Evolutionary conservation across 805 yeast genomes (phyloP).

Genomic region (Sugiyamaella americana): DNA sequence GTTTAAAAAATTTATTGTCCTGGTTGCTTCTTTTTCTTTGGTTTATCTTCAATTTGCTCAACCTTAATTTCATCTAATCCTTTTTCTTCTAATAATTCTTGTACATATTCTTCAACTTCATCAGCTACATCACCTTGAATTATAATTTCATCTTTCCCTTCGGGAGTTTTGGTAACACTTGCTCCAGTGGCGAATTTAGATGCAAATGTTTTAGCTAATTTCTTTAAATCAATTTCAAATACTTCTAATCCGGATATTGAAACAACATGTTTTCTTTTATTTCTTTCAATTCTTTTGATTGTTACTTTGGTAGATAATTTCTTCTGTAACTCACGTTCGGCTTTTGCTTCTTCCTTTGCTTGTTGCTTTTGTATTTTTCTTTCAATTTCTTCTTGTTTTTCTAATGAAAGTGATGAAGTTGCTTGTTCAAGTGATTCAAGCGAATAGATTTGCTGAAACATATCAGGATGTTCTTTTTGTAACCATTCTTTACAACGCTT

Average conservation of each 20-base stretch:
- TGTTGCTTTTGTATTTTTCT: conserved; percentile 80
- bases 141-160: conserved; percentile 84
- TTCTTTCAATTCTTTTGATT: conserved; percentile 83
- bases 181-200: conserved; percentile 96
- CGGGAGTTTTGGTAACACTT: conserved; percentile 81
- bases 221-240: conserved; percentile 82
- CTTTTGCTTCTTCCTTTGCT: conserved; percentile 60
- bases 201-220: conserved; percentile 85
- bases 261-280: conserved; percentile 80
- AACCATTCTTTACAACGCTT: conserved; percentile 85
- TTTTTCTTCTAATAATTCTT: conserved; percentile 65
- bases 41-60: conserved; percentile 80
- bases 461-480: conserved; percentile 47
- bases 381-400: conserved; percentile 75
- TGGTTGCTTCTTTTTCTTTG: conserved; percentile 50
- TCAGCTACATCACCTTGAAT: conserved; percentile 95
- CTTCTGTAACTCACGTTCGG: conserved; percentile 75
- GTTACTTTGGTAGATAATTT: conserved; percentile 73
- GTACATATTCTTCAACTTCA: conserved; percentile 74
- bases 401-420: conserved; percentile 49
- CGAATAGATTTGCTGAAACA: conserved; percentile 56
- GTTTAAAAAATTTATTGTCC: conserved; percentile 1
- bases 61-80: conserved; percentile 81
- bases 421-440: conserved; percentile 45
- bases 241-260: conserved; percentile 85